Base-by-base conservation (phyloP, 1,284 basidiomycete genomes). In the Microbotryomycetes sp. region DNA sequence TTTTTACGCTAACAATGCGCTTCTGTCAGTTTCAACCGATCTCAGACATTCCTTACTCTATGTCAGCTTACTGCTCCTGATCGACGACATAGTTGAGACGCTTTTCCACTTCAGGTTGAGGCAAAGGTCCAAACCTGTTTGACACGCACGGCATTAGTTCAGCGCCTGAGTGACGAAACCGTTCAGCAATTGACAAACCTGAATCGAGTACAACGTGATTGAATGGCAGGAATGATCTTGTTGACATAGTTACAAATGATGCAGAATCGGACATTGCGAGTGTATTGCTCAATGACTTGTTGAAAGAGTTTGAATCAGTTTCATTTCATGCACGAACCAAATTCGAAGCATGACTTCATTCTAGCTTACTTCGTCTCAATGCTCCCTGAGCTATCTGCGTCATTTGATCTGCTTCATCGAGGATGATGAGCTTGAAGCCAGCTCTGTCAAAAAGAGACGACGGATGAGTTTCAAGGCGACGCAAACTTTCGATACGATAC, bases 241-340 rank as follows among this genome's bases (percentile, higher is more conserved):
- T 98, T 98, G 76, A 98, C 96, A 72, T 99, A 99, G 78, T 99
- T 99, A 83, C 96, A 97, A 66, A 99, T 96, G 72, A 99, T 98
- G 78, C 94, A 97, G 77, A 99, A 99, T 36, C 96, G 86, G 65
- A 97, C 96, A 74, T 98, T 98, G 77, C 88, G 90, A 6, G 96
- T 99, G 76, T 97, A 97, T 72, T 97, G 93, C 77, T 99, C 96
- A 67, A 99, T 97, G 47, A 98, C 89, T 81, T 71, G n/a, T n/a
- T n/a, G n/a, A 2, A 30, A n/a, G n/a, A 15, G 19, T 42, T 6
- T 4, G 52, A 46, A 12, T 3, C 29, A 6, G 16, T 23, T 2
- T 46, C 3, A 29, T 36, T 19, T 23, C 7, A n/a, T 19, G 28
- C 46, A 22, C 23, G 42, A 2, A 7, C 3, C 25, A 14, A 3